A percentile compares a stretch with the other conserved stretches of the same genome.
These are phyloP conservation scores for Teratosphaeria gauchensis DNA, from an alignment of 2,329 filamentous ascomycete species.

Conservation along the genomic window DNA sequence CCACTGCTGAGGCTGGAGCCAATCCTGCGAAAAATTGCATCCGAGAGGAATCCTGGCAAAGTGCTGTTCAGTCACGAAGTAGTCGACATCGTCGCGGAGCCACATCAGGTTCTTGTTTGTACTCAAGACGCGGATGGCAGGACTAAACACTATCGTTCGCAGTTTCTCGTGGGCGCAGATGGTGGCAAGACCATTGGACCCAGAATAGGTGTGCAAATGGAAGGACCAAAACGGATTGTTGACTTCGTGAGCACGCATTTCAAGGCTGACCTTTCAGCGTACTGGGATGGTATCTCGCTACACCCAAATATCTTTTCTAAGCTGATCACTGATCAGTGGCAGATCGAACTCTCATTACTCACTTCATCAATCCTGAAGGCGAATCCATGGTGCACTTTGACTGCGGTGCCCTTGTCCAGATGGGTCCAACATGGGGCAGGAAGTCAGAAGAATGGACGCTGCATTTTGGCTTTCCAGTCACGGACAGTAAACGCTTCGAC, in stretches of 20 bases:
- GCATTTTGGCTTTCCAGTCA: background rate
- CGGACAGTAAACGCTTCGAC: background rate
- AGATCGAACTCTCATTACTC: background rate
- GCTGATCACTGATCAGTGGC: background rate
- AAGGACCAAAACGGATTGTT: background rate
- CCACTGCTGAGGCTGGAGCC: background rate
- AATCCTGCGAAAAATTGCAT: background rate
- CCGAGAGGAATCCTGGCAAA: background rate
- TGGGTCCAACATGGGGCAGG: background rate
- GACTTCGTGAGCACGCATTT: background rate
- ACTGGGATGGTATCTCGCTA: background rate
- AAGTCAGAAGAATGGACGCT: background rate
- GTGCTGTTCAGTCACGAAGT: background rate
- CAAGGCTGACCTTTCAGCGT: background rate
- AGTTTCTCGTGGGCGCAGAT: background rate
- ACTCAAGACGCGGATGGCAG: background rate
- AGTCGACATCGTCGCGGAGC: background rate
- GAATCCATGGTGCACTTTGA: background rate
- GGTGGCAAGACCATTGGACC: background rate
- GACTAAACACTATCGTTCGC: background rate
- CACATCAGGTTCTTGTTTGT: background rate
- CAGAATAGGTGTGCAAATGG: background rate
- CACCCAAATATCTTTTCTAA: background rate
- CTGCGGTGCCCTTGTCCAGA: background rate
- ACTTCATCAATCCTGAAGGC: background rate